Percentiles rank a stretch among this genome's conserved stretches.
Evolutionary conservation across 345 rosid species (phyloP).

Genomic region (Raphanus raphanistrum): DNA sequence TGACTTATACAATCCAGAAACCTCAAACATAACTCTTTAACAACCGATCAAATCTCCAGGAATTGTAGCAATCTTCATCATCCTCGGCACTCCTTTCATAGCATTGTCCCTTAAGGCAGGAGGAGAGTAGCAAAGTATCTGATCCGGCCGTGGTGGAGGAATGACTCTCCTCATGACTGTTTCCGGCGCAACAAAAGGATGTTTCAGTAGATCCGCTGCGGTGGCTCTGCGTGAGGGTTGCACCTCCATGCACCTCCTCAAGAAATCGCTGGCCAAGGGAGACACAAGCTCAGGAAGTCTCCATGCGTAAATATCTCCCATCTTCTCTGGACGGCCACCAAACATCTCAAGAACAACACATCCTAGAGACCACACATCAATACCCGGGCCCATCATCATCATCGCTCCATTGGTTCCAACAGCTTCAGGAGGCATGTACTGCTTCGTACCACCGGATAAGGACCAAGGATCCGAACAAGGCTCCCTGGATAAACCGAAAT

Average conservation of each 20-base stretch:
- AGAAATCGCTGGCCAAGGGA: conserved; percentile 2
- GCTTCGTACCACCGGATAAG: background rate
- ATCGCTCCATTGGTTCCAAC: background rate
- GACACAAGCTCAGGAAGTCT: background rate
- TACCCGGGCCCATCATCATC: background rate
- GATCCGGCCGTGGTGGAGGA: background rate
- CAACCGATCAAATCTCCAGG: background rate
- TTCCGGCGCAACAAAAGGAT: conserved; percentile 9
- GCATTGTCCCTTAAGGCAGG: background rate
- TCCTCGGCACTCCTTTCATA: background rate
- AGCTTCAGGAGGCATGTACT: conserved; percentile 12
- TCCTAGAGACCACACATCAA: conserved; percentile 32
- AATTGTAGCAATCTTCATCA: background rate
- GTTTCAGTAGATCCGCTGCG: background rate
- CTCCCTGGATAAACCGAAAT: conserved; percentile 19
- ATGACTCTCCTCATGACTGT: background rate
- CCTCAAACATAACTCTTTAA: background rate
- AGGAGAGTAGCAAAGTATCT: background rate
- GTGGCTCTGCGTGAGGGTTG: conserved; percentile 18
- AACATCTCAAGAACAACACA: conserved; percentile 26
- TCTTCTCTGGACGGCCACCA: background rate
- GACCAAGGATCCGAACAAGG: conserved; percentile 7
- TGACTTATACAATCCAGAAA: background rate
- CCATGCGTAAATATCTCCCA: background rate
- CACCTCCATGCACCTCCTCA: conserved; percentile 5